Conservation (phyloP, 2,329 filamentous ascomycete genomes). For the Colletotrichum costaricense region DNA sequence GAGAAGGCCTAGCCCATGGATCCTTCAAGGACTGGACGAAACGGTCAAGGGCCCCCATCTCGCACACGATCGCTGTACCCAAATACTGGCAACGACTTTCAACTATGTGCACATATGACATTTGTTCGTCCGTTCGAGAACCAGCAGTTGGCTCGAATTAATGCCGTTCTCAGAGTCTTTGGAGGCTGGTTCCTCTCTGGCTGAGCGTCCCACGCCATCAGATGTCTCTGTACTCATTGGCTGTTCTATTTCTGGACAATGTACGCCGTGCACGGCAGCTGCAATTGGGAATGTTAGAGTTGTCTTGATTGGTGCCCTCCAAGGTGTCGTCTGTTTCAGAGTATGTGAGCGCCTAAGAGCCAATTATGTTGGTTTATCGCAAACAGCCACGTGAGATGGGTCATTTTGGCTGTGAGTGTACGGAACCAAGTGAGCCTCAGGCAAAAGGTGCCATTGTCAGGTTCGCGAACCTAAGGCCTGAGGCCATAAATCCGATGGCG, state of each 20-base stretch:
- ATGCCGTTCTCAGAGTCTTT: neutral
- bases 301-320: constrained; percentile 31
- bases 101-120: neutral
- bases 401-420: neutral
- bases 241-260: constrained; percentile 34
- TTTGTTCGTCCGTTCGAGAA: neutral
- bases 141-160: neutral
- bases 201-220: constrained; percentile 2
- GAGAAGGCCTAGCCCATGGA: constrained; percentile 20
- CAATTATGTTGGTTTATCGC: constrained; percentile 38
- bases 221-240: constrained; percentile 3
- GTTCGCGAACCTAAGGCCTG: neutral
- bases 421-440: neutral
- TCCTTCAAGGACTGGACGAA: constrained; percentile 4
- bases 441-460: neutral
- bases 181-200: neutral
- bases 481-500: neutral
- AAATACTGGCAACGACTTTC: neutral
- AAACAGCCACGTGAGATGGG: neutral
- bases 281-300: neutral
- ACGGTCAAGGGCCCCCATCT: constrained; percentile 8
- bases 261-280: constrained; percentile 12
- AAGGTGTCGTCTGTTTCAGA: constrained; percentile 48
- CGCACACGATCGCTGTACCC: neutral
- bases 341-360: constrained; percentile 45